These are phyloP conservation scores for Suhomyces bribrorum DNA, from an alignment of 1,139 yeast genomes.

Conservation along the genomic window DNA sequence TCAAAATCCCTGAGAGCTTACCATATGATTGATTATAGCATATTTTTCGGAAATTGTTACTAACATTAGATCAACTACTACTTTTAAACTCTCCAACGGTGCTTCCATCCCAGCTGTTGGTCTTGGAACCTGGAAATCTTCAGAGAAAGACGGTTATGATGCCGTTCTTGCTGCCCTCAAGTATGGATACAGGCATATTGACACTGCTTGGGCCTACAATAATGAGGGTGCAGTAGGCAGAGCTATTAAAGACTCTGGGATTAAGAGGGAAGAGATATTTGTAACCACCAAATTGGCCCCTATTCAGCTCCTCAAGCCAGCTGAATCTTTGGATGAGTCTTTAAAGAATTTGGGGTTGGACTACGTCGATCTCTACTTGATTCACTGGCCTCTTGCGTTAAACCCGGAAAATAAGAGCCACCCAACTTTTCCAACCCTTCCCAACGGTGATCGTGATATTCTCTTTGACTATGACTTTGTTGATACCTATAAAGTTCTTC, in stretches of 20 bases:
- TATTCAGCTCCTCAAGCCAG: slow-evolving; percentile 62
- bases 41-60: too few relatives aligned
- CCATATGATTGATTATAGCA: too few relatives aligned
- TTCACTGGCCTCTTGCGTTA: slow-evolving; percentile 81
- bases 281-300: slow-evolving; percentile 83
- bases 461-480: slow-evolving; percentile 20
- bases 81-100: slow-evolving; percentile 23
- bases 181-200: slow-evolving; percentile 76
- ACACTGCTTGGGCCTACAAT: slow-evolving; percentile 68
- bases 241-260: slow-evolving; percentile 63
- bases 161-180: slow-evolving; percentile 46
- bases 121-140: slow-evolving; percentile 56
- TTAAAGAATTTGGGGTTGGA: slow-evolving; percentile 69
- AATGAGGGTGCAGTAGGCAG: slow-evolving; percentile 70
- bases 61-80: slow-evolving; percentile 7
- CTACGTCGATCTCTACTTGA: slow-evolving; percentile 78
- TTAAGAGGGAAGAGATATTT: slow-evolving; percentile 70
- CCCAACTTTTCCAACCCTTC: slow-evolving; percentile 29
- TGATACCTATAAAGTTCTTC: slow-evolving; percentile 18
- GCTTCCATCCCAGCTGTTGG: slow-evolving; percentile 55
- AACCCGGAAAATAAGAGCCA: slow-evolving; percentile 12
- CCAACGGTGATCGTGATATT: slow-evolving; percentile 7
- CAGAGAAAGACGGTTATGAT: slow-evolving; percentile 56
- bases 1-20: too few relatives aligned
- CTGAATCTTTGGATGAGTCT: slow-evolving; percentile 59